Evolutionary conservation across 495 filamentous ascomycete species (phyloP), one percentile per base, ranked within the genome.

Genomic region (Daldinia concentrica): DNA sequence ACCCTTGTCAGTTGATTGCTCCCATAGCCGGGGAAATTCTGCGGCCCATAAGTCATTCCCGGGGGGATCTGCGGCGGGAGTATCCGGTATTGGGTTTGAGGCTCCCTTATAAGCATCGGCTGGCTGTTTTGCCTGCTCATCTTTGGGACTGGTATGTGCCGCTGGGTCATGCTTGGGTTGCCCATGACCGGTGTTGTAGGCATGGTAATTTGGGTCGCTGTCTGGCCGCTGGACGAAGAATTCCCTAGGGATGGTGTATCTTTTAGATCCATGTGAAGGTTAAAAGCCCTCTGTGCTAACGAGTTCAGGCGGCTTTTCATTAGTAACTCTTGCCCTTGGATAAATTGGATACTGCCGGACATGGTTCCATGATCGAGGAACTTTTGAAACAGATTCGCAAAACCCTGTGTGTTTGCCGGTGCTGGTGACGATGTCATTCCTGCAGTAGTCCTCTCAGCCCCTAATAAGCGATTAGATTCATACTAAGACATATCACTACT

Each of bases 201-300:
- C 43, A 45, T 57, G 3, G 30, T 6, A 9, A 39, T 19, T 34
- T 52, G 59, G 17, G 59, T 69, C 9, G 27, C 52, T 41, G 66
- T 69, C n/a, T 63, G 66, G 39, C 54, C 66, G 37, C 41, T 58
- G 7, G 58, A 62, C 8, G 66, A 69, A 50, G 52, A 51, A 34
- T 69, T 58, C n/a, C 11, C 66, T 15, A 62, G 54, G 19, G 58
- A 69, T 1, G 52, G 66, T 4, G 39, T 30, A 0, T 17, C 66
- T 9, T 52, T 58, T 22, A 62, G 11, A 15, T 29, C n/a, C 52
- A 32, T 58, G 41, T 69, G 51, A 1, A 63, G 4, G 9, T 58
- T 63, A 19, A 51, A 63, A 11, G 26, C 51, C n/a, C 14, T 50
- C 22, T 30, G 66, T 12, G 26, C 59, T 9, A 63, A n/a, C 5